Base-by-base conservation (phyloP, 1,139 yeast genomes). In the Sugiyamaella neomexicana region DNA sequence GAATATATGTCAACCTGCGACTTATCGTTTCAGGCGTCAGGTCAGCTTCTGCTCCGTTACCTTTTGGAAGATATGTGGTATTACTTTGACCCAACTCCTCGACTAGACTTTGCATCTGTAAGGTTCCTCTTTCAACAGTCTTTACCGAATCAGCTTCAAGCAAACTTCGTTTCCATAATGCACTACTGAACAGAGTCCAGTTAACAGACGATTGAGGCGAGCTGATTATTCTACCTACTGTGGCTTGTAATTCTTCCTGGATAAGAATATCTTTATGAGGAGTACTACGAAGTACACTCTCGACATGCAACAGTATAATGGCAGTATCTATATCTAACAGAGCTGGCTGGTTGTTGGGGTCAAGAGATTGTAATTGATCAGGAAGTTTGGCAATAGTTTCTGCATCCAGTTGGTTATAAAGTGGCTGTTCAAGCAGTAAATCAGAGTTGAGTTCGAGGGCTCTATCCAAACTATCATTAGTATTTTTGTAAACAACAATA, bases 121-220 rank as follows among this genome's bases (percentile, higher is more conserved):
- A 75, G 12, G 91, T 84, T 52, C 98, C 98, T 69, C 99, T 80
- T 71, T 95, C 99, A 20, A 91, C 85, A 0, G 98, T 91, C 66
- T 88, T 84, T 2, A 96, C 83, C 60, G 84, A 85, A 45, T 78
- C 78, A 0, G 96, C 81, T 69, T 95, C 99, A 43, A 91, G 75
- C 15, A 88, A 64, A 10, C 97, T 89, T 67, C 99, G 80, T 64
- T 86, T 89, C 97, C 98, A 91, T 53, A 95, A 75, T 0, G 96
- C 89, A 60, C 95, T 77, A 2, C 95, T 82, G 65, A 85, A 89
- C 2, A 93, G 70, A 0, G 88, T 73, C 95, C 97, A 90, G 69
- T 88, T 86, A 29, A 80, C 79, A 1, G 74, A 65, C 1, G 74
- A 71, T 3, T 72, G 64, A 1, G 80, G 73, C 1, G 81, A 69